These are phyloP conservation scores for Xylariomycetidae sp. DNA, from an alignment of 2,329 filamentous ascomycete species.

Conservation along the genomic window DNA sequence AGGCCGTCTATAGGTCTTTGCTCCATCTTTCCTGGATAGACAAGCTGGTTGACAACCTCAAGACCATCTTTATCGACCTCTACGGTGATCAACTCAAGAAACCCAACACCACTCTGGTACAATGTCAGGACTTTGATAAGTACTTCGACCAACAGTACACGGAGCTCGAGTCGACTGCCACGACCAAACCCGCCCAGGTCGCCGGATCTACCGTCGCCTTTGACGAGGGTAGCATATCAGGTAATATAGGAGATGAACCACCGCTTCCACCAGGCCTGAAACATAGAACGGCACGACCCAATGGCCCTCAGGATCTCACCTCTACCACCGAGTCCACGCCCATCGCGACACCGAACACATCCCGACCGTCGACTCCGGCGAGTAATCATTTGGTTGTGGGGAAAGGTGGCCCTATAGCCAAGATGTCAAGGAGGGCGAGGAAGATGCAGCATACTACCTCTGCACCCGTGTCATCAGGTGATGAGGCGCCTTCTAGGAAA, in stretches of 20 bases:
- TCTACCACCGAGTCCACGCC: conserved; percentile 66
- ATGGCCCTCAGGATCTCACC: conserved; percentile 28
- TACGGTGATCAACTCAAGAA: conserved; percentile 86
- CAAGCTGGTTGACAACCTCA: conserved; percentile 91
- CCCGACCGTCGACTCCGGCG: conserved; percentile 71
- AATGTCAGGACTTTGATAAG: conserved; percentile 77
- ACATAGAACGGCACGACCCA: conserved; percentile 33
- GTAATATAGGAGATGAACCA: conserved; percentile 33
- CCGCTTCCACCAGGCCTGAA: conserved; percentile 36
- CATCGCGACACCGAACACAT: conserved; percentile 66
- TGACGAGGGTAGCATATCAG: conserved; percentile 31
- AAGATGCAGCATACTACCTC: conserved; percentile 63
- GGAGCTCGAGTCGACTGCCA: conserved; percentile 63
- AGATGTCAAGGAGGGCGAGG: conserved; percentile 75
- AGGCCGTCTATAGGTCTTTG: conserved; percentile 96
- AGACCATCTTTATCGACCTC: conserved; percentile 82
- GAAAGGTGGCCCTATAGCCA: conserved; percentile 69
- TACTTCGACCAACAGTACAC: conserved; percentile 93
- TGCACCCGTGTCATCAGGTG: conserved; percentile 71
- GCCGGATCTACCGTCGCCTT: conserved; percentile 24
- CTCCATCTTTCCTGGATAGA: conserved; percentile 96
- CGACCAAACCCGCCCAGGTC: conserved; percentile 20
- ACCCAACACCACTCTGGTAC: conserved; percentile 69
- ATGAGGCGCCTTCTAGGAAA: conserved; percentile 64
- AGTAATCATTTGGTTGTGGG: conserved; percentile 64